Evolutionary conservation across 2,329 filamentous ascomycete species (phyloP), one percentile per base, ranked within the genome.

Genomic region (Diaporthe amygdali): DNA sequence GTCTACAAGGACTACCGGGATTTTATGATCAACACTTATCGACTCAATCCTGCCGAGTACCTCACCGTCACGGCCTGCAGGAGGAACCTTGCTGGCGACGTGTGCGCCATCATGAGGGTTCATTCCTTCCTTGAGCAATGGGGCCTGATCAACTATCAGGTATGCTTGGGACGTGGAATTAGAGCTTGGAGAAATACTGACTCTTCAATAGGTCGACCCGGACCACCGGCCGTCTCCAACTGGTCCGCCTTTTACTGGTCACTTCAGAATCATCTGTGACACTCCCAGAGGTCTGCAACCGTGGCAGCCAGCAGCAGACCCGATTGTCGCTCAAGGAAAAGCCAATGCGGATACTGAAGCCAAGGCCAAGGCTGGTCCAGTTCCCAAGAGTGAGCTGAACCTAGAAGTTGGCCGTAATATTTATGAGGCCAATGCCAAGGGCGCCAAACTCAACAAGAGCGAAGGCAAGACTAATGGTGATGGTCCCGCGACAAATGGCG

Each of bases 1-100:
- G 94, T 98, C 27, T 99, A 99, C 86, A 98, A 98, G 83, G 96
- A 99, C 80, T 99, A 99, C 83, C 92, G 96, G 76, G 96, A 99
- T 80, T 99, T 99, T 80, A 99, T 99, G 96, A 95, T 99, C 85
- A 99, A 99, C 85, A 98, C 96, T 17, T 99, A 99, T 83, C 92
- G 96, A 46, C 86, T 99, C 70, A 99, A 98, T 80, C 96, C 96
- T 6, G 89, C 95, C 68, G 96, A 99, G 82, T 99, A 99, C 79
- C 88, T 99, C 69, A 99, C 96, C 6, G 96, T 99, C 68, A 99
- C 96, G 14, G 96, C 96, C 64, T 99, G 96, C 81, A 90, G 96
- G 74, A 90, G 96, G 76, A 99, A 99, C 81, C 84, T 99, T 78
- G 96, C 96, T 27, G 96, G 96, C 75, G 96, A 99, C 82, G 96